A percentile compares a stretch with the other conserved stretches of the same genome.
Conservation (phyloP, 345 rosid genomes). For the Noccaea caerulescens region DNA sequence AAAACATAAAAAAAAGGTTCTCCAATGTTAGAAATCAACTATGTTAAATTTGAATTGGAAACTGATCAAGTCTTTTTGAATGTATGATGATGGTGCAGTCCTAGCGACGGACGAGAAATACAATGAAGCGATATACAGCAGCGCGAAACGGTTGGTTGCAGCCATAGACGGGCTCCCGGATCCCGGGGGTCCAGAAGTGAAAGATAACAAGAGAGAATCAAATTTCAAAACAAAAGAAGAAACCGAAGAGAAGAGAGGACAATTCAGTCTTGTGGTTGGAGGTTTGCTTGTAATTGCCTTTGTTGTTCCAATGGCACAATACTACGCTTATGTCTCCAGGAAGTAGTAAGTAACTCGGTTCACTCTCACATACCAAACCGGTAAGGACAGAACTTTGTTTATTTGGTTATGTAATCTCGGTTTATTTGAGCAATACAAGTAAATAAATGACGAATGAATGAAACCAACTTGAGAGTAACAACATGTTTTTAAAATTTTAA, state of each 20-base stretch:
- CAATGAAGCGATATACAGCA: constrained; percentile 84
- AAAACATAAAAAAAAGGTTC: no score
- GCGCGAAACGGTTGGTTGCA: constrained; percentile 85
- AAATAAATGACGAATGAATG: constrained; percentile 28
- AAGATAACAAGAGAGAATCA: constrained; percentile 86
- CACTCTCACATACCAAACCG: constrained; percentile 33
- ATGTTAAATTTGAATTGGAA: neutral
- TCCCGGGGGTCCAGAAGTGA: constrained; percentile 74
- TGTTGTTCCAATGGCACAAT: constrained; percentile 97
- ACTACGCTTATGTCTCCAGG: constrained; percentile 87
- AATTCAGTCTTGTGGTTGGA: constrained; percentile 92
- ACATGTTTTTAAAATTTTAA: constrained; percentile 59
- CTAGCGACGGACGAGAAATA: constrained; percentile 95
- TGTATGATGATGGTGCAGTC: constrained; percentile 55
- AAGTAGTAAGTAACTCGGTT: constrained; percentile 48
- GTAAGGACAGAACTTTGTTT: constrained; percentile 39
- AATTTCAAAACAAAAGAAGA: constrained; percentile 89
- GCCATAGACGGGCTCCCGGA: constrained; percentile 97
- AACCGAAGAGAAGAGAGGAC: constrained; percentile 96
- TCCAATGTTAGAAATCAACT: neutral
- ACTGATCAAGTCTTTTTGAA: constrained; percentile 13
- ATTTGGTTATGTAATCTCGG: constrained; percentile 15
- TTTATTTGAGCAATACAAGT: constrained; percentile 25
- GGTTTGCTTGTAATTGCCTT: constrained; percentile 91
- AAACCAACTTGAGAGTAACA: constrained; percentile 9